Evolutionary conservation across 805 yeast genomes (phyloP).

Genomic region (Sugiyamaella americana): DNA sequence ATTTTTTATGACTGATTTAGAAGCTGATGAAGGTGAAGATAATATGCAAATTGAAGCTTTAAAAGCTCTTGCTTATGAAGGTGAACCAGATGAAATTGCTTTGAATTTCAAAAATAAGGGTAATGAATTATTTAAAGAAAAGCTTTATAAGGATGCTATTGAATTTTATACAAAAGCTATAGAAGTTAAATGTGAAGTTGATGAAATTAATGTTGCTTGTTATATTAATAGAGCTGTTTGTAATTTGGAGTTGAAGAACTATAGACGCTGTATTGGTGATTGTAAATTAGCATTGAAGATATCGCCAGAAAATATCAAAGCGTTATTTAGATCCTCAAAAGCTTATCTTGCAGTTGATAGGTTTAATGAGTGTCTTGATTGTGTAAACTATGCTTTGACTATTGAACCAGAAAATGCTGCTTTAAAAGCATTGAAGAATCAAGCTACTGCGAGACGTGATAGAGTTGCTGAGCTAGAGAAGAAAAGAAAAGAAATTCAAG

Average conservation of each 20-base stretch:
- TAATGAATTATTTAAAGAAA: constrained; percentile 71
- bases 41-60: constrained; percentile 78
- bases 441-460: constrained; percentile 36
- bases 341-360: constrained; percentile 67
- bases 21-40: constrained; percentile 62
- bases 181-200: constrained; percentile 56
- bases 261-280: constrained; percentile 79
- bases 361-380: constrained; percentile 64
- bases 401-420: constrained; percentile 57
- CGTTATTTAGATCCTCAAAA: constrained; percentile 75
- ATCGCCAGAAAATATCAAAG: constrained; percentile 72
- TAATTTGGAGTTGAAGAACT: constrained; percentile 77
- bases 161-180: constrained; percentile 76
- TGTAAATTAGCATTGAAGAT: constrained; percentile 62
- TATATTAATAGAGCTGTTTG: constrained; percentile 86
- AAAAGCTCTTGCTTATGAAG: constrained; percentile 87
- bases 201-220: constrained; percentile 53
- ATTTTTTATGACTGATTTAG: constrained; percentile 86
- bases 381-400: constrained; percentile 57
- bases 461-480: constrained; percentile 24
- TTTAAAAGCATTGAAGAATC: constrained; percentile 41
- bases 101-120: constrained; percentile 88
- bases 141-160: constrained; percentile 69
- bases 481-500: constrained; percentile 26
- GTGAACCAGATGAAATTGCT: constrained; percentile 90